phyloP scores from a whole-genome alignment of 2,329 filamentous ascomycete genomes.

The Diaporthe capsici region DNA sequence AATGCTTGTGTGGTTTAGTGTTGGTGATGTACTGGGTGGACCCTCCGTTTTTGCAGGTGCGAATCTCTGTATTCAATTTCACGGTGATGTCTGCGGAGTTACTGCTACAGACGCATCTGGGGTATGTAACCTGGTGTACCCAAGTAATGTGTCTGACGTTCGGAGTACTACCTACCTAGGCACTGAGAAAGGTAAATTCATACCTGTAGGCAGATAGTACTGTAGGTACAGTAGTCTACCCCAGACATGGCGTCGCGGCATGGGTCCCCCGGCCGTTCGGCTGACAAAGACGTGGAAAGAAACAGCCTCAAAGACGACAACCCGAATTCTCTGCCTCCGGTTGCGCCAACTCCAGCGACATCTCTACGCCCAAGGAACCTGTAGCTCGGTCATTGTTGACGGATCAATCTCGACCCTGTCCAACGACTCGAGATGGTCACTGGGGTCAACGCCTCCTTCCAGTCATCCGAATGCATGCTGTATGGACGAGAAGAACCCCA shows the following conservation, averaged over 20 bases:
- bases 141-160: too few relatives aligned
- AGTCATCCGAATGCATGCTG: constrained; percentile 41
- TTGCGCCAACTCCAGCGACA: constrained; percentile 1
- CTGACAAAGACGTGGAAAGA: constrained; percentile 31
- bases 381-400: constrained; percentile 11
- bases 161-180: too few relatives aligned
- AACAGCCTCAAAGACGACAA: constrained; percentile 19
- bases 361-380: constrained; percentile 10
- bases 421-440: constrained; percentile 40
- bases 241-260: neutral
- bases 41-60: too few relatives aligned
- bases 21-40: too few relatives aligned
- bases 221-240: neutral
- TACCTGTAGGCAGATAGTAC: too few relatives aligned
- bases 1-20: too few relatives aligned
- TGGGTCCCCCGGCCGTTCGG: constrained; percentile 24
- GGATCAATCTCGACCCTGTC: constrained; percentile 20
- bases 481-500: constrained; percentile 32
- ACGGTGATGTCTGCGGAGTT: too few relatives aligned
- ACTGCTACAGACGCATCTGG: too few relatives aligned
- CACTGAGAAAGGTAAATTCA: too few relatives aligned
- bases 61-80: too few relatives aligned
- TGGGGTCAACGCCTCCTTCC: constrained; percentile 34
- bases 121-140: too few relatives aligned
- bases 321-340: neutral